Evolutionary conservation across 2,329 filamentous ascomycete species (phyloP).

Genomic region (Ceratocystis destructans): DNA sequence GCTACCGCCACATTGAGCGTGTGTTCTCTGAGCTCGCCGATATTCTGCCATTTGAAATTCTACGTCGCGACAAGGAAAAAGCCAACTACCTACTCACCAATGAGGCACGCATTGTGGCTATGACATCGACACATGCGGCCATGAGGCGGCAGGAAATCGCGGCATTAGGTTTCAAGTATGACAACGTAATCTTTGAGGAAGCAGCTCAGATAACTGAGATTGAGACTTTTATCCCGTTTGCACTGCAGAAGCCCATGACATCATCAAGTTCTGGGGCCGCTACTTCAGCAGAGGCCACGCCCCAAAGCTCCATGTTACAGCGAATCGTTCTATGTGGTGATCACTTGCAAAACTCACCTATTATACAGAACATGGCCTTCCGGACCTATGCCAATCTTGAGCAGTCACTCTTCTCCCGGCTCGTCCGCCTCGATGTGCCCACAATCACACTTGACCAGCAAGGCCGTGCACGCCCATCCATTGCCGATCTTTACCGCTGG

Average conservation of each 20-base stretch:
- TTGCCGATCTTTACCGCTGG: slow-evolving; percentile 87
- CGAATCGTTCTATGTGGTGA: slow-evolving; percentile 87
- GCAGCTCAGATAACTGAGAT: slow-evolving; percentile 96
- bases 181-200: slow-evolving; percentile 97
- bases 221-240: slow-evolving; percentile 87
- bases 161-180: slow-evolving; percentile 85
- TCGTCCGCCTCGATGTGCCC: slow-evolving; percentile 86
- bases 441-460: slow-evolving; percentile 83
- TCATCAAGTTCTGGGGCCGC: slow-evolving; percentile 28
- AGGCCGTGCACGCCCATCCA: slow-evolving; percentile 73
- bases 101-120: slow-evolving; percentile 93
- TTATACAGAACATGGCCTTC: slow-evolving; percentile 89
- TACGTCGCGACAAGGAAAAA: slow-evolving; percentile 78
- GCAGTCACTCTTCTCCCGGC: slow-evolving; percentile 82
- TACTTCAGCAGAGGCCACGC: background rate
- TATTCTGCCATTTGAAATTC: slow-evolving; percentile 86
- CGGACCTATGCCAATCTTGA: slow-evolving; percentile 91
- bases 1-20: slow-evolving; percentile 74
- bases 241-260: slow-evolving; percentile 69
- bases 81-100: slow-evolving; percentile 90
- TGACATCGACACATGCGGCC: slow-evolving; percentile 96
- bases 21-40: slow-evolving; percentile 89
- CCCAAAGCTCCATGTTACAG: slow-evolving; percentile 54
- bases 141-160: slow-evolving; percentile 88
- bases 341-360: slow-evolving; percentile 89